Evolutionary conservation across 306 rosid genomes (phyloP).

Genomic region (Arachis stenosperma): DNA sequence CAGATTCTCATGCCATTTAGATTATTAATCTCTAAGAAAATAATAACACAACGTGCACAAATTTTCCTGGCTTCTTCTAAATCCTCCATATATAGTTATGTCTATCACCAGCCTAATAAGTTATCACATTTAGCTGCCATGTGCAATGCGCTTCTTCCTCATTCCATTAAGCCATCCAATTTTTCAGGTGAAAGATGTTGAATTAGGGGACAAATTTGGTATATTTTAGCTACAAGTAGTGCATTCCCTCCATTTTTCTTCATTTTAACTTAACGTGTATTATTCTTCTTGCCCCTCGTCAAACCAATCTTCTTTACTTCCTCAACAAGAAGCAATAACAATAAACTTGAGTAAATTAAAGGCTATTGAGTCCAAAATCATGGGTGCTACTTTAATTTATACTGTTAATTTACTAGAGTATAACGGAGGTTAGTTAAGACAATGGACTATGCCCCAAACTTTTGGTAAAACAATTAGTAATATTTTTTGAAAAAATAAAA

Average conservation of each 20-base stretch:
- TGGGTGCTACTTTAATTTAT: not conserved
- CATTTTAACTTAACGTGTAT: slow-evolving; percentile 18
- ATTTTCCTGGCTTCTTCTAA: not conserved
- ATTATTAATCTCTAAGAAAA: not conserved
- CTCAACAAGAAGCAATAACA: slow-evolving; percentile 25
- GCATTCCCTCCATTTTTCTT: not conserved
- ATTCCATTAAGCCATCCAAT: not conserved
- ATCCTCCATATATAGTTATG: not conserved
- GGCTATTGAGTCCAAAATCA: slow-evolving; percentile 15
- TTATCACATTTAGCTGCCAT: not conserved
- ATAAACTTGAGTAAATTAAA: not conserved
- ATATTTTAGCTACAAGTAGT: slow-evolving; percentile 19
- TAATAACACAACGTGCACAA: not conserved
- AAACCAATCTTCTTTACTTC: slow-evolving; percentile 24
- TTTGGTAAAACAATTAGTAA: too few relatives aligned
- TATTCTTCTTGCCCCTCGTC: not conserved
- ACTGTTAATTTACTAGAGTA: not conserved
- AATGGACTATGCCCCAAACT: too few relatives aligned
- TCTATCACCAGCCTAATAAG: not conserved
- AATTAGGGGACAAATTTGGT: not conserved
- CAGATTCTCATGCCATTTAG: not conserved
- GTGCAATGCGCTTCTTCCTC: not conserved
- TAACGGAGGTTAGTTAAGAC: too few relatives aligned
- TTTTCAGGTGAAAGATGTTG: slow-evolving; percentile 31
- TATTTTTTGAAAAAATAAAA: too few relatives aligned